Conservation (phyloP, 768 basidiomycete genomes). For the Tylopilus rubrobrunneus region DNA sequence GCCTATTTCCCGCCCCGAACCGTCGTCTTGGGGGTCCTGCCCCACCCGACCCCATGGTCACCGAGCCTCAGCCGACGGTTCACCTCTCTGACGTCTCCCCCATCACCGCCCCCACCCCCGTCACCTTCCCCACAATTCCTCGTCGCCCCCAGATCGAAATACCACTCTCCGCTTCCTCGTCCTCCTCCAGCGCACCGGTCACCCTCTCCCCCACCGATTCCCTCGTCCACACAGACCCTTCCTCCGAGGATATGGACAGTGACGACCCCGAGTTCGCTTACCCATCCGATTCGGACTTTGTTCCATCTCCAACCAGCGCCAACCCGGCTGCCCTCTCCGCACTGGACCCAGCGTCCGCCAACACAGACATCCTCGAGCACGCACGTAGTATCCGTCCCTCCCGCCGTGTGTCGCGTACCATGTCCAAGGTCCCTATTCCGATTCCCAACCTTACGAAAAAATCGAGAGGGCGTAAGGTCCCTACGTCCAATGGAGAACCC, state of each 20-base stretch:
- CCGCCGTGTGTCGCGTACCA: slow-evolving; percentile 21
- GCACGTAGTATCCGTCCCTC: slow-evolving; percentile 11
- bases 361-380: not conserved
- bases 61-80: slow-evolving; percentile 17
- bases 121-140: not conserved
- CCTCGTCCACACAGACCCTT: not conserved
- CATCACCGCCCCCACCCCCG: not conserved
- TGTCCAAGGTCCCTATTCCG: slow-evolving; percentile 37
- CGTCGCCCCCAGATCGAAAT: not conserved
- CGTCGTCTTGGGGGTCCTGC: slow-evolving; percentile 4
- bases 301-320: slow-evolving; percentile 11
- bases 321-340: slow-evolving; percentile 10
- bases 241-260: slow-evolving; percentile 18
- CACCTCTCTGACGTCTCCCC: slow-evolving; percentile 21
- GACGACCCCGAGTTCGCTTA: slow-evolving; percentile 16
- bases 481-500: slow-evolving; percentile 30
- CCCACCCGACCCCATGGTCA: not conserved
- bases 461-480: slow-evolving; percentile 46
- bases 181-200: not conserved
- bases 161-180: slow-evolving; percentile 1
- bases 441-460: slow-evolving; percentile 50
- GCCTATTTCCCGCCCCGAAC: slow-evolving; percentile 10
- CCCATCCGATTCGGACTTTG: slow-evolving; percentile 24
- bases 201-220: slow-evolving; percentile 3
- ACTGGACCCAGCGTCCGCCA: too few relatives aligned